Conservation (phyloP, 192 early-diverging fungal genomes). For the Chytriomyces hyalinus region DNA sequence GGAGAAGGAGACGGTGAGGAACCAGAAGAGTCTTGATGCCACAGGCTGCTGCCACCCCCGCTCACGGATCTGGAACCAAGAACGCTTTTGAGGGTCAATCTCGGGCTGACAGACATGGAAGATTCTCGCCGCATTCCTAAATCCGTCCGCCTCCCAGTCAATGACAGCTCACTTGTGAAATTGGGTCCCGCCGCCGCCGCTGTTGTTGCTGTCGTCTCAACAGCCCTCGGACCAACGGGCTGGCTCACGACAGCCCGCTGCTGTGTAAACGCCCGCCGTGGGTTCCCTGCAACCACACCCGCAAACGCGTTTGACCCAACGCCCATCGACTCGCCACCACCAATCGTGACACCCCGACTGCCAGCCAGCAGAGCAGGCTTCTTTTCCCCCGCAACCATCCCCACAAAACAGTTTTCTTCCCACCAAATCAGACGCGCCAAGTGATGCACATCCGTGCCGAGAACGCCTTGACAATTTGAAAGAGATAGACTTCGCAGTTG, state of each 20-base stretch:
- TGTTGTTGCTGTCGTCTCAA: too few species aligned
- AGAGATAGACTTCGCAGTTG: not conserved
- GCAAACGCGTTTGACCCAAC: not conserved
- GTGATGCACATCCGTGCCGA: constrained; percentile 25
- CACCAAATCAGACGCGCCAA: constrained; percentile 17
- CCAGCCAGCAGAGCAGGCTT: not conserved
- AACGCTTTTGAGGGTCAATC: not conserved
- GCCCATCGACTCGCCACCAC: too few species aligned
- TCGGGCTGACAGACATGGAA: not conserved
- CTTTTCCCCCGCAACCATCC: not conserved
- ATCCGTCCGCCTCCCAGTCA: not conserved
- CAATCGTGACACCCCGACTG: not conserved
- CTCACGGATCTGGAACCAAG: not conserved
- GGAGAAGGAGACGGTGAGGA: not conserved
- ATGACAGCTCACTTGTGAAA: too few species aligned
- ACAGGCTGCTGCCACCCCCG: not conserved
- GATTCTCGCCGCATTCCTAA: not conserved
- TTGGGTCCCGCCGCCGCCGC: too few species aligned
- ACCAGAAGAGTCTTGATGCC: not conserved
- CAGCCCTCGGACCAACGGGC: too few species aligned
- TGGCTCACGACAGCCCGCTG: too few species aligned
- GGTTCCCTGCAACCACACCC: not conserved
- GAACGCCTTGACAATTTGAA: constrained; percentile 21
- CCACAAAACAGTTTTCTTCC: constrained; percentile 21
- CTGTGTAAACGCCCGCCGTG: too few species aligned